These are phyloP conservation scores for Neurospora sp. DNA, from an alignment of 495 filamentous ascomycete species.

Conservation along the genomic window DNA sequence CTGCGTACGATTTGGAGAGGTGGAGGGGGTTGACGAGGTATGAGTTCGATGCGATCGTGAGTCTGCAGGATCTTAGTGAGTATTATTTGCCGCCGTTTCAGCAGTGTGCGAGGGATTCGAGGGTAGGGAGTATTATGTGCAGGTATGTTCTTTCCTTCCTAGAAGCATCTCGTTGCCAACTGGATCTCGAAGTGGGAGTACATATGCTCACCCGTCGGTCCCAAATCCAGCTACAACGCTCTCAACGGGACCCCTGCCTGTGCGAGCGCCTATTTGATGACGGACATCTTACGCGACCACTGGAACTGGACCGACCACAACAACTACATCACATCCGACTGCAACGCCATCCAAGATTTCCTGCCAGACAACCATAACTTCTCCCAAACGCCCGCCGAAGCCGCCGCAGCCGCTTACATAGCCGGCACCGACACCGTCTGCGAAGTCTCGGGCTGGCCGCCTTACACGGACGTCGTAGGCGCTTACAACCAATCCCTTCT, in stretches of 20 bases:
- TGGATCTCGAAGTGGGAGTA: too few species aligned
- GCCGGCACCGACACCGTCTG: constrained; percentile 31
- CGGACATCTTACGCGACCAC: constrained; percentile 33
- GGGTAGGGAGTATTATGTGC: constrained; percentile 39
- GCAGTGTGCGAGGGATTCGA: constrained; percentile 33
- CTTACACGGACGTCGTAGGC: constrained; percentile 17
- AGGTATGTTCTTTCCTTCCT: not conserved
- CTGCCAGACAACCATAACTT: constrained; percentile 26
- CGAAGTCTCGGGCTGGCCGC: constrained; percentile 14
- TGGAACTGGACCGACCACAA: constrained; percentile 35
- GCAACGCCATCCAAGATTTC: constrained; percentile 21
- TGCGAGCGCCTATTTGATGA: constrained; percentile 29
- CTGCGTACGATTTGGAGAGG: constrained; percentile 53
- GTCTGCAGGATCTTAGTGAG: constrained; percentile 31
- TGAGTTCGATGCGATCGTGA: constrained; percentile 25
- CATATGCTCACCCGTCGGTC: too few species aligned
- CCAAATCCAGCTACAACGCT: constrained; percentile 24
- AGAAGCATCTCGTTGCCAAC: too few species aligned
- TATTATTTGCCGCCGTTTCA: constrained; percentile 41
- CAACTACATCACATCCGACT: constrained; percentile 35
- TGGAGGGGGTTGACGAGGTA: constrained; percentile 24
- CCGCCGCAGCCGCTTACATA: constrained; percentile 23
- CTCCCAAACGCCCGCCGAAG: constrained; percentile 18
- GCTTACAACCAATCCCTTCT: constrained; percentile 25
- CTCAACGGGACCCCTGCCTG: constrained; percentile 37